Evolutionary conservation across 2,329 filamentous ascomycete species (phyloP), one percentile per base, ranked within the genome.

Genomic region (Fusarium pseudograminearum): DNA sequence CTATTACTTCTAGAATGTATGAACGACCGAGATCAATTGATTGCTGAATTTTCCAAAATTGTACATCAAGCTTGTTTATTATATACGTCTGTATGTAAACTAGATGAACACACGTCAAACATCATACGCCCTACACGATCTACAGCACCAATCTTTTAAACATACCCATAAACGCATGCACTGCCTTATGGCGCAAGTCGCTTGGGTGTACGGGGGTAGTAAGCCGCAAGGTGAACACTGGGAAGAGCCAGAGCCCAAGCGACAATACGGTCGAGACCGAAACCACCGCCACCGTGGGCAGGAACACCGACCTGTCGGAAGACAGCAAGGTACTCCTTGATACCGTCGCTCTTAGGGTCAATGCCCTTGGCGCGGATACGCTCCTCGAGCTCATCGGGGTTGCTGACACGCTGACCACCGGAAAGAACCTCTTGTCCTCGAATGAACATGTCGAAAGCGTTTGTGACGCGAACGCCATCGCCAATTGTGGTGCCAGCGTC

Each of bases 391-490:
- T 91, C 87, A 42, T 84, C 83, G 0, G 94, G 89, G 69, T 93
- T 87, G 80, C 98, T 91, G 72, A 98, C 93, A 87, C 94, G 93
- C 81, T 98, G 94, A 10, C 94, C 94, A 74, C 95, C 94, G 14
- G 92, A 95, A 18, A 98, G 87, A 64, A 98, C 95, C 81, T 98
- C 95, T 80, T 98, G 94, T 7, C 93, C 94, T 61, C 95, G 90
- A 77, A 97, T 90, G 84, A 98, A 97, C 76, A 97, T 93, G 80
- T 97, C 94, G 73, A 86, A 90, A 16, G 87, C 87, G 71, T 90
- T 90, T 18, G 87, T 92, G 68, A 93, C 86, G 30, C 84, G 55
- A 10, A 52, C 55, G 3, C 54, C 54, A 28, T 57, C 34, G 24
- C 54, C 54, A 14, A 57, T 84, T 56, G 88, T 85, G 74, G 91